Evolutionary conservation across 176 grass and related monocot species (phyloP).

Genomic region (bread wheat (Triticum aestivum)): DNA sequence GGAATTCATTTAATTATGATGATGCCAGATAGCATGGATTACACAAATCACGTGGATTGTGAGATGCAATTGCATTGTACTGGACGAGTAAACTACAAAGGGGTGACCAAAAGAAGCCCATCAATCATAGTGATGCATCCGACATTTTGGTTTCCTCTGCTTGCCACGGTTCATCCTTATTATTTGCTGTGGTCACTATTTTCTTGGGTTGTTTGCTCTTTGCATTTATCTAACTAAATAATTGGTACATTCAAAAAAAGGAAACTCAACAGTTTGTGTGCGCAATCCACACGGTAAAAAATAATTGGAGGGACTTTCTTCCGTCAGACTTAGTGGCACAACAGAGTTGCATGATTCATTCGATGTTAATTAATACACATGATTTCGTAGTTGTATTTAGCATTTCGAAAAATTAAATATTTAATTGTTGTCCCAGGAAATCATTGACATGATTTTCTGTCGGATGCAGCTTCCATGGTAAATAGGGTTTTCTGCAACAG

Average conservation of each 20-base stretch:
- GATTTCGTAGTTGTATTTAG: not conserved
- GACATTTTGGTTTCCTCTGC: not conserved
- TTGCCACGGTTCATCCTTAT: not conserved
- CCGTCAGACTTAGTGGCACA: not conserved
- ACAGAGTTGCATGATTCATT: not conserved
- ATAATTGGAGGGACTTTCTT: not conserved
- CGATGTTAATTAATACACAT: not conserved
- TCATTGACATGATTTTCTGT: constrained; percentile 93
- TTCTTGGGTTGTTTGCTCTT: not conserved
- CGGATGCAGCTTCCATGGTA: constrained; percentile 99
- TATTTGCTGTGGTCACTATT: not conserved
- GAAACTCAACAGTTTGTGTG: not conserved
- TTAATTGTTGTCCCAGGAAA: constrained; percentile 77
- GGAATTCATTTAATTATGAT: not conserved
- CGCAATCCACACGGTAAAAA: not conserved
- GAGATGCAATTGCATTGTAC: not conserved
- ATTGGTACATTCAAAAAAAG: not conserved
- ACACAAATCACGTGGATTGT: not conserved
- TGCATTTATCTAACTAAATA: not conserved
- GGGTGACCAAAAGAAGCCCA: not conserved
- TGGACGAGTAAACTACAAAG: not conserved
- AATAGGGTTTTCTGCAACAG: constrained; percentile 82
- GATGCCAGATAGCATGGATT: not conserved
- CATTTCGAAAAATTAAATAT: constrained; percentile 39
- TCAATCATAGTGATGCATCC: not conserved